These are phyloP conservation scores for Cerioporus squamosus DNA, from an alignment of 1,284 basidiomycete genomes.

Conservation along the genomic window DNA sequence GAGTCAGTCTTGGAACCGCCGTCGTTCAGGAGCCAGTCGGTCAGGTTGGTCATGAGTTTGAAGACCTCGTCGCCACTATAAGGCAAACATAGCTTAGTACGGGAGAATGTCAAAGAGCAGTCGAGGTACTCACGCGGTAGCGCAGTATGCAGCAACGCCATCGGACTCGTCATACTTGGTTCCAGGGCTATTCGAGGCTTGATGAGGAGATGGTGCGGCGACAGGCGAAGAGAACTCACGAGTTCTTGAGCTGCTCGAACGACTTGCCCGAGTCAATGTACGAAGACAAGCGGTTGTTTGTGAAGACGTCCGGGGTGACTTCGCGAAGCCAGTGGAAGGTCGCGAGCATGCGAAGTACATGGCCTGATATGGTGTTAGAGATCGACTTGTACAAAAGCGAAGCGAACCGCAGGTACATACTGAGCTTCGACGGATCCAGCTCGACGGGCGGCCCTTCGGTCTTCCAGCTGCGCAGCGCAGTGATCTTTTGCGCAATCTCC, in stretches of 20 bases:
- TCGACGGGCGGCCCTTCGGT: not conserved
- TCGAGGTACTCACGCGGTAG: not conserved
- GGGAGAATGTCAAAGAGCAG: not conserved
- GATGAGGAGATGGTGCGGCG: not conserved
- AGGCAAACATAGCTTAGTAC: not conserved
- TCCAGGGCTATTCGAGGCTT: not conserved
- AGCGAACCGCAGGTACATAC: not conserved
- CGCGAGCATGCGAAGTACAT: slow-evolving; percentile 68
- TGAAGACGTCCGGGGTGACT: slow-evolving; percentile 65
- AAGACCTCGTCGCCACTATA: slow-evolving; percentile 15
- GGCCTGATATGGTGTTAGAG: slow-evolving; percentile 43
- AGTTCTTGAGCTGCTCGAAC: slow-evolving; percentile 37
- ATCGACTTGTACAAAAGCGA: not conserved
- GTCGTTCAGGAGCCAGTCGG: slow-evolving; percentile 17
- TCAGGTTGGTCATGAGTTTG: slow-evolving; percentile 13
- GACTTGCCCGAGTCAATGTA: slow-evolving; percentile 67
- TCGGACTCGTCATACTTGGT: slow-evolving; percentile 22
- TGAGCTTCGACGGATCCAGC: slow-evolving; percentile 10
- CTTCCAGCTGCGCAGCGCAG: slow-evolving; percentile 2
- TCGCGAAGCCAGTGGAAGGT: slow-evolving; percentile 73
- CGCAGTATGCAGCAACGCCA: slow-evolving; percentile 18
- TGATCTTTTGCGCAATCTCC: slow-evolving; percentile 46
- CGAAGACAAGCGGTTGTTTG: slow-evolving; percentile 66
- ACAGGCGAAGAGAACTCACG: slow-evolving; percentile 25
- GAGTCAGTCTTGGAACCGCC: slow-evolving; percentile 5